Evolutionary conservation across 2,329 filamentous ascomycete genomes (phyloP), one percentile per base, ranked within the genome.

Genomic region (Botrytis fabae): DNA sequence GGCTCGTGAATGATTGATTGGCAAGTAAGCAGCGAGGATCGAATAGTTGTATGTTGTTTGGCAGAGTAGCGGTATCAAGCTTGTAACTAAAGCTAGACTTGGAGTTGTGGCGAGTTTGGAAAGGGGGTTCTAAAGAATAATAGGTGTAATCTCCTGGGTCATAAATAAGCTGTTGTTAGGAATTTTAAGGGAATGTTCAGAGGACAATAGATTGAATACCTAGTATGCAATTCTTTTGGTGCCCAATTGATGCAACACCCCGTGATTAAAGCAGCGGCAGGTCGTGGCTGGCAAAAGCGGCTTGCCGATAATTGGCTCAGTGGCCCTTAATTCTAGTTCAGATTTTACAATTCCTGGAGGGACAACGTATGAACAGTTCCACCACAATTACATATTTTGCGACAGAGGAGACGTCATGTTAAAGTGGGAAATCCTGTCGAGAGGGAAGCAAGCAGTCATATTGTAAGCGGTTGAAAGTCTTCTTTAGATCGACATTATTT

Each of bases 51-150:
- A 32, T 57, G 14, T 57, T 69, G 8, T 32, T 69, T 42, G 38
- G 10, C 35, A 38, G n/a, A 57, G 48, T 69, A 42, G 48, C 40
- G 28, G 18, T 42, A 12, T 51, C 28, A 35, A 32, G n/a, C 18
- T 57, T 44, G 18, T 22, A 68, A 18, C 20, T 42, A 63, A 57
- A 38, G 60, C 25, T n/a, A 25, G 18, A 32, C 22, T 69, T 20
- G 65, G 65, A 69, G 48, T 69, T 57, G 38, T n/a, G 65, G 48
- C 35, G 65, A 42, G 48, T 48, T 42, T 48, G 38, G 65, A 28
- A 7, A 57, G n/a, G 51, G 51, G n/a, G 12, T 57, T 28, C 14
- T 57, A 44, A 28, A 69, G 32, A 42, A 42, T 42, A 16, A 42
- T 9, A 4, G n/a, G 35, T 38, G 38, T 12, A 44, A 69, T 42